Conservation (phyloP, 2,329 filamentous ascomycete species). For the Sphaerostilbella broomeana region DNA sequence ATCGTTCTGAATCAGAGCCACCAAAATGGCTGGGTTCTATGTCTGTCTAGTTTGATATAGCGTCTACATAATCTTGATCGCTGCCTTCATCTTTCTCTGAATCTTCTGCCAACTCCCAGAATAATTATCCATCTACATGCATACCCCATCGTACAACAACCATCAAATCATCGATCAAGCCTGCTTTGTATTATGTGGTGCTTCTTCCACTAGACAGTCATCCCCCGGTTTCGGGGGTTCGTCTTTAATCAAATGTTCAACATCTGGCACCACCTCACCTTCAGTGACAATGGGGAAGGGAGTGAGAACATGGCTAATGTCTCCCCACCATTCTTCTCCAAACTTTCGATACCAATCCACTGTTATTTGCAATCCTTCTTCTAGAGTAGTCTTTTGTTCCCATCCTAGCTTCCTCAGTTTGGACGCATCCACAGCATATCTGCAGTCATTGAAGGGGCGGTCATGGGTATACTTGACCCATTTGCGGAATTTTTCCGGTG, state of each 20-base stretch:
- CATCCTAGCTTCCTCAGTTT: conserved; percentile 63
- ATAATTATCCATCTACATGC: too few relatives aligned
- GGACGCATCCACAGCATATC: conserved; percentile 64
- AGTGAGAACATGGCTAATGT: conserved; percentile 61
- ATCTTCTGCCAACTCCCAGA: too few relatives aligned
- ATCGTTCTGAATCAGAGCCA: too few relatives aligned
- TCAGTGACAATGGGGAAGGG: conserved; percentile 58
- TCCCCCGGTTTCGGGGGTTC: conserved; percentile 25
- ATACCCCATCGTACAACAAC: too few relatives aligned
- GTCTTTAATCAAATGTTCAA: conserved; percentile 28
- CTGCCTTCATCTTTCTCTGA: too few relatives aligned
- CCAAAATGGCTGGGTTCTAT: too few relatives aligned
- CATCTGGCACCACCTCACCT: conserved; percentile 47
- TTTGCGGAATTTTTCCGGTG: conserved; percentile 47
- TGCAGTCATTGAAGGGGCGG: conserved; percentile 69
- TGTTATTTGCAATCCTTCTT: conserved; percentile 55
- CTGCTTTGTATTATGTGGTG: conserved; percentile 6
- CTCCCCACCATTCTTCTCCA: conserved; percentile 65
- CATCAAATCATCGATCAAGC: too few relatives aligned
- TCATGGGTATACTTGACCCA: conserved; percentile 72
- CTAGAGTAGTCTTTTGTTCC: conserved; percentile 60
- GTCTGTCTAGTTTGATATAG: too few relatives aligned
- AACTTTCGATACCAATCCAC: conserved; percentile 65
- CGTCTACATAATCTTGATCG: too few relatives aligned
- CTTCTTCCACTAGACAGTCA: conserved; percentile 15